These are phyloP conservation scores for Durotheca rogersii DNA, from an alignment of 495 filamentous ascomycete genomes.

Conservation along the genomic window DNA sequence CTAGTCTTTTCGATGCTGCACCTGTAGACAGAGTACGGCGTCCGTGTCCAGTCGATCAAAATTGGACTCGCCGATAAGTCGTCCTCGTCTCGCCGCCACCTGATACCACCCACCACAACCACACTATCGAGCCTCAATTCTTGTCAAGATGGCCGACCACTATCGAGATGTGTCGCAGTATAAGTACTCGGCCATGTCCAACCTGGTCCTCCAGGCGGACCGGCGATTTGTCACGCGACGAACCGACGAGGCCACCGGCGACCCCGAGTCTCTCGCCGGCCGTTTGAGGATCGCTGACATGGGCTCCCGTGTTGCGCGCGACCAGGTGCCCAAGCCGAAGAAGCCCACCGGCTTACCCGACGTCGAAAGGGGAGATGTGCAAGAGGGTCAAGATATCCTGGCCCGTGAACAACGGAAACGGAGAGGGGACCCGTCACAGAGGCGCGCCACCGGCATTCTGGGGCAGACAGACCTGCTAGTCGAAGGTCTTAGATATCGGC, in stretches of 20 bases:
- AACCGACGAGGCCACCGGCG: constrained; percentile 92
- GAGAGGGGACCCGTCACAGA: constrained; percentile 71
- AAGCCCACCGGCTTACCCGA: constrained; percentile 62
- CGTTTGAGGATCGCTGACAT: constrained; percentile 92
- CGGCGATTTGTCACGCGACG: constrained; percentile 89
- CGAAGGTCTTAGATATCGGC: constrained; percentile 81
- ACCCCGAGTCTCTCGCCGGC: constrained; percentile 94
- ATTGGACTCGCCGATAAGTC: constrained; percentile 31
- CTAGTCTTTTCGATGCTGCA: constrained; percentile 36
- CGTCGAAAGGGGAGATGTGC: constrained; percentile 74
- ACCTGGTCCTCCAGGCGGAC: constrained; percentile 99
- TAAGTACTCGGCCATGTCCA: constrained; percentile 99
- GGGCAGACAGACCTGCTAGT: constrained; percentile 82
- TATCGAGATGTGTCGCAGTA: constrained; percentile 91
- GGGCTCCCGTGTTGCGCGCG: constrained; percentile 79
- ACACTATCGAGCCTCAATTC: constrained; percentile 6
- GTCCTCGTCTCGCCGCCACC: constrained; percentile 8
- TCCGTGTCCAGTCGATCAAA: constrained; percentile 34
- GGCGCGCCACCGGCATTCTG: constrained; percentile 76
- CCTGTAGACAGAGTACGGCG: constrained; percentile 26
- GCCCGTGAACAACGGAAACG: constrained; percentile 85
- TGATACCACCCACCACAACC: constrained; percentile 10
- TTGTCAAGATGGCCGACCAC: constrained; percentile 73
- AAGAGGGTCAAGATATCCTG: constrained; percentile 84
- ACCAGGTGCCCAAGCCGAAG: constrained; percentile 77